phyloP scores from a whole-genome alignment of 345 rosid species.

The Salix suchowensis region DNA sequence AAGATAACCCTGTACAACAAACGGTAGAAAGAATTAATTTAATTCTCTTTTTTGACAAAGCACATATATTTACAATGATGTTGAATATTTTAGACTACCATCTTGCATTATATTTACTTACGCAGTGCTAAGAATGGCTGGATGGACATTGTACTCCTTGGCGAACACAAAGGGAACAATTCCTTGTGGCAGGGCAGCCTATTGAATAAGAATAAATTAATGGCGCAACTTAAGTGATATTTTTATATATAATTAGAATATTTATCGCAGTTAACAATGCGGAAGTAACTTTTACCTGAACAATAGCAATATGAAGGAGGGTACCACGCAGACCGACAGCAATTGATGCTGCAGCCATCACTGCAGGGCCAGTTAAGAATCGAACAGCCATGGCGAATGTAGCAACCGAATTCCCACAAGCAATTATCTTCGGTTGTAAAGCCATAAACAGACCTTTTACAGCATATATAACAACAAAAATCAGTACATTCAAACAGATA shows the following conservation, averaged over 20 bases:
- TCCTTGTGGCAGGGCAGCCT: conserved; percentile 32
- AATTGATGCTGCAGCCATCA: conserved; percentile 36
- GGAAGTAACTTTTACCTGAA: conserved; percentile 21
- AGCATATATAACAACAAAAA: neutral
- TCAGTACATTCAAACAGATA: neutral
- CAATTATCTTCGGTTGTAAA: conserved; percentile 31
- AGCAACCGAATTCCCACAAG: conserved; percentile 29
- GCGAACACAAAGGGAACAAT: conserved; percentile 33
- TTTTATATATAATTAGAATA: neutral
- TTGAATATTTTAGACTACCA: neutral
- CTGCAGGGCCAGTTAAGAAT: conserved; percentile 34
- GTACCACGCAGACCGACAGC: conserved; percentile 34
- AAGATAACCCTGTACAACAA: conserved; percentile 20
- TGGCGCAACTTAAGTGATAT: neutral
- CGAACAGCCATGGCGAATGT: conserved; percentile 34
- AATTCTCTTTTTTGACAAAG: neutral
- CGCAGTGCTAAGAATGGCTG: conserved; percentile 27
- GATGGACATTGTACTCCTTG: conserved; percentile 32
- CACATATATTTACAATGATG: neutral
- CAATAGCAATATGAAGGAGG: conserved; percentile 32
- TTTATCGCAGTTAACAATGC: neutral
- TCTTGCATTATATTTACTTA: conserved; percentile 1
- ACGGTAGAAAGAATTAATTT: neutral
- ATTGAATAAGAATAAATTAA: neutral
- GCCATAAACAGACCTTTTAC: conserved; percentile 32